Conservation (phyloP, 2,329 filamentous ascomycete species). For the Aspergillus calidoustus region DNA sequence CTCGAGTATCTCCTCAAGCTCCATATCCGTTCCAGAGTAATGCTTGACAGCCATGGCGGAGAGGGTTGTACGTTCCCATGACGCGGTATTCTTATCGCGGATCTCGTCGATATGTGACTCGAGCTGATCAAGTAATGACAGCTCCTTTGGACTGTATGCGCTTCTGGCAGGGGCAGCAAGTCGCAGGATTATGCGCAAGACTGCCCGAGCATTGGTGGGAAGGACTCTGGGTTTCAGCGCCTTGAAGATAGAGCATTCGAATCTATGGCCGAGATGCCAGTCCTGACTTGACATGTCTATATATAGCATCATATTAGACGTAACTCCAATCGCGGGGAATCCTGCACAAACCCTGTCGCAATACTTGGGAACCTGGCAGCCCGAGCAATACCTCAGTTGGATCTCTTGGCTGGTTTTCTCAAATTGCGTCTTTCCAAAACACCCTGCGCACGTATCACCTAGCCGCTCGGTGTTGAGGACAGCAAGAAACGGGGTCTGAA, state of each 20-base stretch:
- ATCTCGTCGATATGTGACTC: conserved; percentile 57
- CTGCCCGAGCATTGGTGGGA: conserved; percentile 60
- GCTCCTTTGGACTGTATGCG: conserved; percentile 43
- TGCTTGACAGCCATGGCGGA: conserved; percentile 59
- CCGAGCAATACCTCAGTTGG: conserved; percentile 59
- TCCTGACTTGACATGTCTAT: conserved; percentile 63
- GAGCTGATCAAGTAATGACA: conserved; percentile 50
- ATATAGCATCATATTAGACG: conserved; percentile 3
- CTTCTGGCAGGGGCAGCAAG: conserved; percentile 31
- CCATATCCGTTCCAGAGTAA: conserved; percentile 55
- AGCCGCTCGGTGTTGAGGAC: conserved; percentile 59
- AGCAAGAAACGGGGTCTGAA: conserved; percentile 58
- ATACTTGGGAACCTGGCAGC: conserved; percentile 63
- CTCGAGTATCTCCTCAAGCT: conserved; percentile 46
- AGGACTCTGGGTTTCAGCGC: conserved; percentile 52
- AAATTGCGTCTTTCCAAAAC: conserved; percentile 50
- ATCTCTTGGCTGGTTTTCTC: conserved; percentile 19
- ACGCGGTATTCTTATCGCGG: conserved; percentile 41
- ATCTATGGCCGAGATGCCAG: conserved; percentile 64
- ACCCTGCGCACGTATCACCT: conserved; percentile 61
- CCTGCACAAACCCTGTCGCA: conserved; percentile 58
- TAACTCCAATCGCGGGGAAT: not conserved
- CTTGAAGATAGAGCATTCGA: conserved; percentile 61
- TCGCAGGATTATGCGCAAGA: conserved; percentile 58
- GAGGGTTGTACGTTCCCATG: conserved; percentile 56